phyloP scores from a whole-genome alignment of 2,329 filamentous ascomycete species.

The Aphanocladium album region DNA sequence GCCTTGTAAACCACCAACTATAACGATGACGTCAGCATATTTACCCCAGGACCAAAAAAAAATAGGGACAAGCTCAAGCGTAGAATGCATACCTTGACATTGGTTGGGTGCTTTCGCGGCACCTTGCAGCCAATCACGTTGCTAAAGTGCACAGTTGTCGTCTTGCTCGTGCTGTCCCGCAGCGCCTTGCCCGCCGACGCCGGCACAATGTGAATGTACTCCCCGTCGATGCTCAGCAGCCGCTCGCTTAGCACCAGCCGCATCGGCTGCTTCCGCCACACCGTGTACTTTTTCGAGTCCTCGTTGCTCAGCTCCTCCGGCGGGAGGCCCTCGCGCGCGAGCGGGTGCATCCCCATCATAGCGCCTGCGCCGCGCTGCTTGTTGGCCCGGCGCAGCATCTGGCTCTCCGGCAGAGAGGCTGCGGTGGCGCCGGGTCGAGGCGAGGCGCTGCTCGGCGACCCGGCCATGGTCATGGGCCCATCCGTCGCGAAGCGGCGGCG shows the following conservation, averaged over 20 bases:
- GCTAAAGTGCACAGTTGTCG: constrained; percentile 76
- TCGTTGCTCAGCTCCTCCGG: constrained; percentile 53
- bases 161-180: constrained; percentile 61
- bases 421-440: constrained; percentile 54
- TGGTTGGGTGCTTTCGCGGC: constrained; percentile 71
- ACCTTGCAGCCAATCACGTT: constrained; percentile 80
- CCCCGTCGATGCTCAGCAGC: constrained; percentile 73
- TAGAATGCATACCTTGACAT: constrained; percentile 60
- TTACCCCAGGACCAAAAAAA: neutral
- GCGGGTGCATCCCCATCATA: constrained; percentile 58
- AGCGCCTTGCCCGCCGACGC: constrained; percentile 60
- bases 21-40: constrained; percentile 8
- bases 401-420: constrained; percentile 42
- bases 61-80: neutral
- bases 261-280: constrained; percentile 79
- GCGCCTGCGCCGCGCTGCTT: constrained; percentile 40
- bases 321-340: constrained; percentile 59
- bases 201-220: constrained; percentile 83
- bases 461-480: constrained; percentile 61
- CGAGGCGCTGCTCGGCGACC: constrained; percentile 64
- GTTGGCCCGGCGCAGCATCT: constrained; percentile 12
- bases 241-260: constrained; percentile 73
- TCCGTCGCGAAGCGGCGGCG: constrained; percentile 72
- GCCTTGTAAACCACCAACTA: constrained; percentile 69
- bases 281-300: constrained; percentile 70